Base-by-base conservation (phyloP, 208 protist species). In the Leishmania braziliensis region DNA sequence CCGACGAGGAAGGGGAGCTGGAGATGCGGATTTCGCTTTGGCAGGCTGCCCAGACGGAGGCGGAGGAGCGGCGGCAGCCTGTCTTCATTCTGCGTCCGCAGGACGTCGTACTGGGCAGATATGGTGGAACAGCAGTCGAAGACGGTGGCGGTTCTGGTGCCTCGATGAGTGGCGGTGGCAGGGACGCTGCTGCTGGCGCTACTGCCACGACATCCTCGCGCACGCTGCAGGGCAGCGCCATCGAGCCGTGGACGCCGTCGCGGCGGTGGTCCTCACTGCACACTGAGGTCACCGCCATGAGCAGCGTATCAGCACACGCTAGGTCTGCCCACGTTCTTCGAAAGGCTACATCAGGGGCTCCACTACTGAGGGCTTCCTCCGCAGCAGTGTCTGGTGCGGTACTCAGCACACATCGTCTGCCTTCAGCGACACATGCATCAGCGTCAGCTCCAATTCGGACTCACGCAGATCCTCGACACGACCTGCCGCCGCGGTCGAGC, bases 41-140 rank as follows among this genome's bases (percentile, higher is more conserved):
- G 82, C 77, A 85, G 77, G 77, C 82, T 0, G 82, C 82, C 65
- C 82, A 85, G 73, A 79, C 77, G 3, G 77, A 85, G 43, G 62
- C 77, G 8, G 77, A 56, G 65, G 86, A 89, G 53, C 86, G 87
- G 26, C 87, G 84, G 6, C 87, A 90, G 69, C 78, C 82, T 9
- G 81, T 83, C 54, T 84, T 88, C 29, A 71, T 90, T 23, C 51
- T 90, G 10, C 87, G 84, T 2, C 81, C 84, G 4, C 66, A 79
- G 16, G 87, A 90, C 43, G 87, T 88, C 46, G 68, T 78, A 39
- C 80, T 88, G 65, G 84, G 84, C n/a, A 76, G 33, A 39, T 14
- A 39, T 39, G n/a, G 33, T 33, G 48, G 53, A 63, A 36, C 20
- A 26, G 43, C 63, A 76, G 18, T 29, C 68, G 18, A 77, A 23